A percentile compares a stretch with the other conserved stretches of the same genome.
Conservation (phyloP, 208 protist genomes). For the Acanthamoeba lugdunensis region DNA sequence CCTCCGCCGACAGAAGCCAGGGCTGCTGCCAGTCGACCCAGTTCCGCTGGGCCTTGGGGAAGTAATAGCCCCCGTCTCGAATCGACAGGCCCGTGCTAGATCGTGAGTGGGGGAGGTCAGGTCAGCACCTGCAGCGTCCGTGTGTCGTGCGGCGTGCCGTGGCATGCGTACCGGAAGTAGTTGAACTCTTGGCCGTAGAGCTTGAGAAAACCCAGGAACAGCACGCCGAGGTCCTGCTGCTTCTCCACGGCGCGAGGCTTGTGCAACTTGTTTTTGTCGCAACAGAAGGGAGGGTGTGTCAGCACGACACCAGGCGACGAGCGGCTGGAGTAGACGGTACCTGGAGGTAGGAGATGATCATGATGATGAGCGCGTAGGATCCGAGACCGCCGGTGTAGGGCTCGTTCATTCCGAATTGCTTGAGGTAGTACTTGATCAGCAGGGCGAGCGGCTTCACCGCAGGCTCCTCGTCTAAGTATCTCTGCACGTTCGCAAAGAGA, state of each 20-base stretch:
- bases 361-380: conserved; percentile 64
- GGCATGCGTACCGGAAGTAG: too few relatives aligned
- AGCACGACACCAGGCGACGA: too few relatives aligned
- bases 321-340: too few relatives aligned
- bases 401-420: conserved; percentile 71
- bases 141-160: too few relatives aligned
- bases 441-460: conserved; percentile 53
- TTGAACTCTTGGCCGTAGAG: too few relatives aligned
- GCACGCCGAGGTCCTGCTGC: too few relatives aligned
- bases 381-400: conserved; percentile 73
- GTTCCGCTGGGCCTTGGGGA: conserved; percentile 31
- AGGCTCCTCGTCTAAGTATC: conserved; percentile 35
- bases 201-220: too few relatives aligned
- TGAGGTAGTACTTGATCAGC: conserved; percentile 73
- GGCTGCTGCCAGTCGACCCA: conserved; percentile 55
- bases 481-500: neutral
- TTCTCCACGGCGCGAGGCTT: too few relatives aligned
- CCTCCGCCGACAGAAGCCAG: neutral
- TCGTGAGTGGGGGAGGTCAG: too few relatives aligned
- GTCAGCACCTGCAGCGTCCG: too few relatives aligned
- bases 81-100: conserved; percentile 56
- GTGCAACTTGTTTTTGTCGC: too few relatives aligned
- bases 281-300: too few relatives aligned
- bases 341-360: conserved; percentile 75
- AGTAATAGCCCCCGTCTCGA: conserved; percentile 62